A percentile compares a stretch with the other conserved stretches of the same genome.
These are phyloP conservation scores for Xylaria sp. DNA, from an alignment of 2,329 filamentous ascomycete species.

Conservation along the genomic window DNA sequence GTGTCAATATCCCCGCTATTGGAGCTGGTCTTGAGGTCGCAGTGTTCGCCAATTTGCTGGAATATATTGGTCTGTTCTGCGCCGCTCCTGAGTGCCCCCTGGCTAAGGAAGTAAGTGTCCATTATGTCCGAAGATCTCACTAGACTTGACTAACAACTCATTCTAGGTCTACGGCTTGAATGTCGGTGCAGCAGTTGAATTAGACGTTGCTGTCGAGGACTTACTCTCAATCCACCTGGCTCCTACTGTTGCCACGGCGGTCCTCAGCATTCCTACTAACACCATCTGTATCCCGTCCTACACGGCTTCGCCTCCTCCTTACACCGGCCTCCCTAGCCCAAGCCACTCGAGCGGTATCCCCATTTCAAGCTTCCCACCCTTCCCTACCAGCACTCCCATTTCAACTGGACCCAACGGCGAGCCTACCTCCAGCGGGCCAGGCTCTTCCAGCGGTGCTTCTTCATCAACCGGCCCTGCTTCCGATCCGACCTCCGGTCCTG, in stretches of 20 bases:
- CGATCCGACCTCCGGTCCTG: neutral
- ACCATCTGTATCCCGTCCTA: slow-evolving; percentile 44
- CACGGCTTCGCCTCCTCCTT: neutral
- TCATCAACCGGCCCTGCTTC: neutral
- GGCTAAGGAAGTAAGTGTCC: slow-evolving; percentile 39
- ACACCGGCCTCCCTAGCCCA: neutral
- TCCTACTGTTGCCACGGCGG: slow-evolving; percentile 49
- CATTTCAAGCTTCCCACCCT: neutral
- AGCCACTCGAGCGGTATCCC: neutral
- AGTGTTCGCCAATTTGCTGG: slow-evolving; percentile 59
- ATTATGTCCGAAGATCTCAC: too few relatives aligned
- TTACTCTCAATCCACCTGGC: slow-evolving; percentile 47
- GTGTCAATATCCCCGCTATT: slow-evolving; percentile 38
- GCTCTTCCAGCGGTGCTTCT: neutral
- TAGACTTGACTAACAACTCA: neutral
- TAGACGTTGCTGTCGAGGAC: slow-evolving; percentile 44
- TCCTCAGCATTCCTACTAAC: slow-evolving; percentile 45
- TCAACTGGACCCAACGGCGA: neutral
- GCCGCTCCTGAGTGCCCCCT: slow-evolving; percentile 46
- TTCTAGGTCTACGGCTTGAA: slow-evolving; percentile 45
- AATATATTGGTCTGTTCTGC: slow-evolving; percentile 54
- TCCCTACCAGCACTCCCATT: neutral
- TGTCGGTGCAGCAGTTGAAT: slow-evolving; percentile 45
- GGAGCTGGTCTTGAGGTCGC: slow-evolving; percentile 51
- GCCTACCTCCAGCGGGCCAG: neutral